Evolutionary conservation across 768 basidiomycete species (phyloP), one percentile per base, ranked within the genome.

Genomic region (Tylopilus rubrobrunneus): DNA sequence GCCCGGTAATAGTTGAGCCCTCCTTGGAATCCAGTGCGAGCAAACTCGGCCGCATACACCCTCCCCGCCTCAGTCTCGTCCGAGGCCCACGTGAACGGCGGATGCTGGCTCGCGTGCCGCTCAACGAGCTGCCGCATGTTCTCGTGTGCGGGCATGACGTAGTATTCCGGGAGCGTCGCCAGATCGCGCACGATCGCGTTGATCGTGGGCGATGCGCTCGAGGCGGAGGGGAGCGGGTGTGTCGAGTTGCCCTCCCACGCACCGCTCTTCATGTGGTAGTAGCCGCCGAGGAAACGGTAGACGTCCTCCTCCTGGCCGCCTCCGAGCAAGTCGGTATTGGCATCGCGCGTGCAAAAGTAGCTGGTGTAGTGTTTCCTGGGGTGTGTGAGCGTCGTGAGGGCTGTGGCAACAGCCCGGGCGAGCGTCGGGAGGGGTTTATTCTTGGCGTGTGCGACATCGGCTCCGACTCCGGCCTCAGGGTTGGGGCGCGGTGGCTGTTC

Each of bases 11-110:
- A 68, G 58, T 85, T 83, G 49, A 85, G 64, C 27, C 80, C 82
- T n/a, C 82, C 83, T 61, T 84, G 83, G 53, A 85, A 85, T 1
- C 85, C 82, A 2, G 79, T 81, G 40, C 76, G 70, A 0, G 60
- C 57, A 53, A 76, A 86, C 57, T 78, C 77, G 21, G 71, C 58
- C 2, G 76, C 73, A 59, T 83, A 85, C 11, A 81, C 74, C 25
- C 10, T 44, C 25, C 52, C 62, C 0, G 53, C 64, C 12, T 83
- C 73, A 45, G 80, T 80, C 1, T 69, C 73, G 10, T 79, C 76
- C 5, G 75, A 53, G 9, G 85, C 67, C 84, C 84, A 86, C 56
- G 64, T 33, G 28, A 21, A 41, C 11, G 3, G 29, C 11, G 45
- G 27, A 28, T 62, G 34, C 3, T 70, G 67, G 8, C 75, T 76